Percentiles rank a stretch among this genome's conserved stretches.
Conservation (phyloP, 2,329 filamentous ascomycete genomes). For the Botryotinia narcissicola region DNA sequence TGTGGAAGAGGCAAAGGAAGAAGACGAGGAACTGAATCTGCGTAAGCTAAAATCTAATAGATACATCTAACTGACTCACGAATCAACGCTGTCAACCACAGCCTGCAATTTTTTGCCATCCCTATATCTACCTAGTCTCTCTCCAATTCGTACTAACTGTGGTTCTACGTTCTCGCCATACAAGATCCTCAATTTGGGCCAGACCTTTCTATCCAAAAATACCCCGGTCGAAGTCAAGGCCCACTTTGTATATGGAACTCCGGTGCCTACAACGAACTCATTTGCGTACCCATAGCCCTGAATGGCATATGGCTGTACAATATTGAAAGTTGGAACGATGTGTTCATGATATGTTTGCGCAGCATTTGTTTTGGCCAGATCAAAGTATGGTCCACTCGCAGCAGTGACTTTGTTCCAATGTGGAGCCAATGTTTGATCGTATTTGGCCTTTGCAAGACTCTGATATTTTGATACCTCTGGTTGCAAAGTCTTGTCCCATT, state of each 20-base stretch:
- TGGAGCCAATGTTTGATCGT: slow-evolving; percentile 69
- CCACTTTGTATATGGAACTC: slow-evolving; percentile 69
- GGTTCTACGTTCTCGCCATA: slow-evolving; percentile 94
- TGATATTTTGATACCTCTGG: slow-evolving; percentile 71
- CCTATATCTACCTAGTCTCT: slow-evolving; percentile 75
- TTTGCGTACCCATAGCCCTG: slow-evolving; percentile 67
- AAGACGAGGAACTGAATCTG: slow-evolving; percentile 32
- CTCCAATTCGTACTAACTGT: slow-evolving; percentile 86
- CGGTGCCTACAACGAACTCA: slow-evolving; percentile 64
- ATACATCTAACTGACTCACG: slow-evolving; percentile 36
- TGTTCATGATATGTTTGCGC: slow-evolving; percentile 69
- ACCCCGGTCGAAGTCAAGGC: slow-evolving; percentile 65
- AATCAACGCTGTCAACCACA: slow-evolving; percentile 54
- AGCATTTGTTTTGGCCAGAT: slow-evolving; percentile 59
- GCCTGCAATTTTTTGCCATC: slow-evolving; percentile 61
- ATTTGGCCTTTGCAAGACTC: slow-evolving; percentile 59
- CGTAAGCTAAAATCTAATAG: slow-evolving; percentile 24
- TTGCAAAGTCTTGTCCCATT: slow-evolving; percentile 77
- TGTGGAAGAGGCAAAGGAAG: slow-evolving; percentile 35
- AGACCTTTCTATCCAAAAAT: slow-evolving; percentile 74
- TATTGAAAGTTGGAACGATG: slow-evolving; percentile 71
- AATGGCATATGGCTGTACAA: slow-evolving; percentile 69
- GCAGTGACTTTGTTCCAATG: slow-evolving; percentile 63
- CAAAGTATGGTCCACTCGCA: slow-evolving; percentile 69
- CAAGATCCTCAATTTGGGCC: slow-evolving; percentile 75